Percentiles rank a stretch among this genome's conserved stretches.
phyloP scores from a whole-genome alignment of 257 asterid genomes.

The Solanum etuberosum region DNA sequence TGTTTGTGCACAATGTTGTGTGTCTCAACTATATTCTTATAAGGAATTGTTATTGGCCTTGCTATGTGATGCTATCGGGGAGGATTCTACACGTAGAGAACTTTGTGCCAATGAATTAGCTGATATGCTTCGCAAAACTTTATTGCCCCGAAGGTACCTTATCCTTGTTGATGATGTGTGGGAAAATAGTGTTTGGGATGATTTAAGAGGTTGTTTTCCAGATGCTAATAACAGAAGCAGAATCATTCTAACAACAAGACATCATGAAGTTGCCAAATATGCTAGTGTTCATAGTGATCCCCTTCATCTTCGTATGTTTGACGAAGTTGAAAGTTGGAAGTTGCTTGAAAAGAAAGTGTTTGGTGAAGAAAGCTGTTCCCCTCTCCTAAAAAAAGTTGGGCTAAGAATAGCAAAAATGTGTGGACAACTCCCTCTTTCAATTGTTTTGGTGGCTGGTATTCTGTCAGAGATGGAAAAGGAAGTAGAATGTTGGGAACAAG shows the following conservation, averaged over 20 bases:
- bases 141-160: neutral
- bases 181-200: neutral
- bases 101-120: neutral
- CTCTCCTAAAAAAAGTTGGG: neutral
- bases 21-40: neutral
- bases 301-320: neutral
- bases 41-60: neutral
- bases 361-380: neutral
- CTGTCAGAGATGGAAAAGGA: neutral
- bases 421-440: neutral
- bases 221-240: neutral
- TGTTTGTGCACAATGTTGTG: neutral
- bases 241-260: neutral
- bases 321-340: neutral
- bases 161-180: neutral
- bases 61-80: neutral
- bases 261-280: neutral
- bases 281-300: neutral
- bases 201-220: neutral
- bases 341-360: neutral
- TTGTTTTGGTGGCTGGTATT: conserved; percentile 2
- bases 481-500: neutral
- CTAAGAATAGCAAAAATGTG: neutral
- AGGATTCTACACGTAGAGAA: neutral
- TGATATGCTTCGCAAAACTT: neutral